Conservation (phyloP, 306 rosid genomes). For the Vicia sativa region DNA sequence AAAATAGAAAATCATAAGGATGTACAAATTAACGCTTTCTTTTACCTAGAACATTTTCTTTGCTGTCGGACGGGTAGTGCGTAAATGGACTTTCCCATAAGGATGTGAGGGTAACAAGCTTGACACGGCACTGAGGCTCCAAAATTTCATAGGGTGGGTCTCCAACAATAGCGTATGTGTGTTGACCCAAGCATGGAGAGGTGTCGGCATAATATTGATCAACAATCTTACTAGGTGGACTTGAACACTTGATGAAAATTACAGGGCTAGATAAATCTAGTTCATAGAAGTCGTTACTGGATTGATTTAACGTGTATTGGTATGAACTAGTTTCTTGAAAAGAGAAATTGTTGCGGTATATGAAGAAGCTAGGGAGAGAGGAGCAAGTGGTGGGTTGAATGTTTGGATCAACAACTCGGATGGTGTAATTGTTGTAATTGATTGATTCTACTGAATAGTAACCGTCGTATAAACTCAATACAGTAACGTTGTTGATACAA, state of each 20-base stretch:
- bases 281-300: rapidly evolving
- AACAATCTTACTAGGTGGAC: not conserved
- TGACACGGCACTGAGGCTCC: not conserved
- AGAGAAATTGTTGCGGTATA: not conserved
- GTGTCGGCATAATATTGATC: not conserved
- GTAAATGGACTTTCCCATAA: no score
- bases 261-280: not conserved
- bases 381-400: constrained; percentile 18
- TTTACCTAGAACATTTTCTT: no score
- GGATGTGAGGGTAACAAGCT: not conserved
- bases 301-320: not conserved
- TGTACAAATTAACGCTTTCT: no score
- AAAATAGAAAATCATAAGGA: no score
- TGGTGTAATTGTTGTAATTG: constrained; percentile 35
- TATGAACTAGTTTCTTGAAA: not conserved
- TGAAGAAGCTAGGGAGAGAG: constrained; percentile 35
- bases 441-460: constrained; percentile 36
- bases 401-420: constrained; percentile 28
- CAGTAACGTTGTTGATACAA: constrained; percentile 27
- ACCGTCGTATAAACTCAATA: not conserved
- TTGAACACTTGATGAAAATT: not conserved
- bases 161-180: not conserved
- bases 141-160: not conserved
- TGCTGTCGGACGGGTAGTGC: no score
- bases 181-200: not conserved